Conservation (phyloP, 1,139 yeast genomes). For the Candida glucosophila region DNA sequence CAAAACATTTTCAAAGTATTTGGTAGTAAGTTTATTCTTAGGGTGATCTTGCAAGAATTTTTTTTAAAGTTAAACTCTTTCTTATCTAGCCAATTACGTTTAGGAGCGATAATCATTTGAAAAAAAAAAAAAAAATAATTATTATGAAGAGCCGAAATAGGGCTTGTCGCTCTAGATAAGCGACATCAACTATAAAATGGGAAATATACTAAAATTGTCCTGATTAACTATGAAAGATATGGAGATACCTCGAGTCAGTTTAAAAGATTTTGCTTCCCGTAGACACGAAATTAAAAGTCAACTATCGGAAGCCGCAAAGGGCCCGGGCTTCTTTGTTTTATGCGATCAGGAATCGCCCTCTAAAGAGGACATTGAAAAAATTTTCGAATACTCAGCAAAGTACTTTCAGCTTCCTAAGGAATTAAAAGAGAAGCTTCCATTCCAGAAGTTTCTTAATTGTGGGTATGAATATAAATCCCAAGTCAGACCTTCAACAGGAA, state of each 20-base stretch:
- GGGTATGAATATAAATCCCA: constrained; percentile 19
- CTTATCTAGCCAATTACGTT: too few species aligned
- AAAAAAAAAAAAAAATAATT: too few species aligned
- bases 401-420: constrained; percentile 12
- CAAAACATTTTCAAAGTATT: too few species aligned
- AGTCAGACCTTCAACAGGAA: constrained; percentile 20
- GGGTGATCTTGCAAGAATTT: too few species aligned
- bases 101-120: too few species aligned
- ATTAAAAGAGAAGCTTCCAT: constrained; percentile 13
- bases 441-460: constrained; percentile 14
- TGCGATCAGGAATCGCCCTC: constrained; percentile 17
- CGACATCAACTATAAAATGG: too few species aligned
- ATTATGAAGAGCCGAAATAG: too few species aligned
- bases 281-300: constrained; percentile 15
- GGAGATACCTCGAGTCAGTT: constrained; percentile 15
- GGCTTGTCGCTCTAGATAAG: too few species aligned
- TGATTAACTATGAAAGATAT: too few species aligned
- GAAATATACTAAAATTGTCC: too few species aligned
- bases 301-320: constrained; percentile 14
- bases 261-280: constrained; percentile 11
- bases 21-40: too few species aligned
- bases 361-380: constrained; percentile 11
- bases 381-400: constrained; percentile 10
- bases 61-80: too few species aligned
- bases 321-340: constrained; percentile 15